A percentile compares a stretch with the other conserved stretches of the same genome.
These are phyloP conservation scores for Cystobasidiaceae sp. DNA, from an alignment of 1,284 basidiomycete species.

Conservation along the genomic window DNA sequence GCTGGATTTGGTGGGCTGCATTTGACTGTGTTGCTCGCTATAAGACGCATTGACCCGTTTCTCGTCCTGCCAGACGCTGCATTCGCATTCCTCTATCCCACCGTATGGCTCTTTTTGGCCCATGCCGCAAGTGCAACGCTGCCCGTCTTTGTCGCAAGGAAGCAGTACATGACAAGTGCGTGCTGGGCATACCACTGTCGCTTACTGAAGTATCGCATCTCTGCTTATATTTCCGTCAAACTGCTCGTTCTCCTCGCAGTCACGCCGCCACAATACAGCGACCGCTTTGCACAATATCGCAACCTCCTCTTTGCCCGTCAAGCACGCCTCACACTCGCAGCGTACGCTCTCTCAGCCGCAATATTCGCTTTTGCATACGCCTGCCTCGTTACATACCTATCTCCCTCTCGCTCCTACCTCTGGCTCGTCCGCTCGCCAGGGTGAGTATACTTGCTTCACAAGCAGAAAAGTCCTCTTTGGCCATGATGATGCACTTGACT, in stretches of 20 bases:
- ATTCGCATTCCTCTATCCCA: constrained; percentile 14
- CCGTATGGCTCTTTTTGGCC: constrained; percentile 31
- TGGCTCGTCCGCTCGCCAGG: constrained; percentile 19
- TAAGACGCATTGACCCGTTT: neutral
- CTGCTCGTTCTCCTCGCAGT: too few relatives aligned
- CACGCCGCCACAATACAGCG: neutral
- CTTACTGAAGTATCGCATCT: too few relatives aligned
- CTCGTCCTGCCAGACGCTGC: neutral
- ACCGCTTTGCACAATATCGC: constrained; percentile 20
- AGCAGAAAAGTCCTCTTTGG: neutral
- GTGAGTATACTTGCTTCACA: constrained; percentile 21
- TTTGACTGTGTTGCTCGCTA: neutral
- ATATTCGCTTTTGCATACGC: constrained; percentile 33
- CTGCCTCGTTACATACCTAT: constrained; percentile 29
- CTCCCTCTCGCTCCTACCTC: neutral
- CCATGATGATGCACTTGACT: too few relatives aligned
- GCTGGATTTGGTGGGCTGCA: constrained; percentile 21
- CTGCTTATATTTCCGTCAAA: too few relatives aligned
- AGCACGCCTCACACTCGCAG: constrained; percentile 23
- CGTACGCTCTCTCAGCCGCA: constrained; percentile 27
- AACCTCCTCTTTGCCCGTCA: constrained; percentile 11
- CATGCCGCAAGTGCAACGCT: constrained; percentile 34
- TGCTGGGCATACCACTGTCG: too few relatives aligned
- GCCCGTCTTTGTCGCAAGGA: constrained; percentile 37
- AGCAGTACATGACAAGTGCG: constrained; percentile 37